phyloP scores from a whole-genome alignment of 129 eudicot species.

The Centaurea solstitialis region DNA sequence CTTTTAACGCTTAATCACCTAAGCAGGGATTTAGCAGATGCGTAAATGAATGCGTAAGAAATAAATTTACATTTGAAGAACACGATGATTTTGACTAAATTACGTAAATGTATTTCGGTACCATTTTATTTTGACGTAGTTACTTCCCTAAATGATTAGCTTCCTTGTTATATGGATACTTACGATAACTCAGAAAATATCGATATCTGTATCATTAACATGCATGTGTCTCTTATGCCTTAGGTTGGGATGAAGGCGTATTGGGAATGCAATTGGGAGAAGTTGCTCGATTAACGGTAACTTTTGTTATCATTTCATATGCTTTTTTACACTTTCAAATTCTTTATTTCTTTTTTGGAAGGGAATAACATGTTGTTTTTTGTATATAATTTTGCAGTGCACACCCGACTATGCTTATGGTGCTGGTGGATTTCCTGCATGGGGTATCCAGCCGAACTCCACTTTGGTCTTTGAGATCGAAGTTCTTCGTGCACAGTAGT shows the following conservation, averaged over 20 bases:
- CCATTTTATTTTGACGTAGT: background rate
- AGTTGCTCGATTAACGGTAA: constrained; percentile 84
- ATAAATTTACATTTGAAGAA: background rate
- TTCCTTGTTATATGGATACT: background rate
- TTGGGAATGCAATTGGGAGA: constrained; percentile 98
- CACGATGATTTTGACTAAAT: background rate
- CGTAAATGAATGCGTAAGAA: background rate
- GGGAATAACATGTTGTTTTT: background rate
- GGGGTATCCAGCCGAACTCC: constrained; percentile 97
- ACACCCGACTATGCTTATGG: constrained; percentile 98
- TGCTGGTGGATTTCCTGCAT: constrained; percentile 73
- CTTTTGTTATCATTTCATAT: background rate
- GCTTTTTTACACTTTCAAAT: background rate
- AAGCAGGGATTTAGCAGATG: no score
- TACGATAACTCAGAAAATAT: background rate
- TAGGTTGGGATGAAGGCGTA: constrained; percentile 99
- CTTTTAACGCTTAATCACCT: no score
- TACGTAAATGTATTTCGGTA: background rate
- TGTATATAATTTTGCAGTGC: constrained; percentile 62
- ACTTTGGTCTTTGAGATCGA: constrained; percentile 88
- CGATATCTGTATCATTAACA: background rate
- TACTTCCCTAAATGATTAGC: no score
- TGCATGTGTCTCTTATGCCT: background rate
- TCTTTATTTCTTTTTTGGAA: background rate
- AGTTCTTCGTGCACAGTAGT: constrained; percentile 60